Conservation (phyloP, 2,329 filamentous ascomycete genomes). For the Colletotrichum orbiculare region DNA sequence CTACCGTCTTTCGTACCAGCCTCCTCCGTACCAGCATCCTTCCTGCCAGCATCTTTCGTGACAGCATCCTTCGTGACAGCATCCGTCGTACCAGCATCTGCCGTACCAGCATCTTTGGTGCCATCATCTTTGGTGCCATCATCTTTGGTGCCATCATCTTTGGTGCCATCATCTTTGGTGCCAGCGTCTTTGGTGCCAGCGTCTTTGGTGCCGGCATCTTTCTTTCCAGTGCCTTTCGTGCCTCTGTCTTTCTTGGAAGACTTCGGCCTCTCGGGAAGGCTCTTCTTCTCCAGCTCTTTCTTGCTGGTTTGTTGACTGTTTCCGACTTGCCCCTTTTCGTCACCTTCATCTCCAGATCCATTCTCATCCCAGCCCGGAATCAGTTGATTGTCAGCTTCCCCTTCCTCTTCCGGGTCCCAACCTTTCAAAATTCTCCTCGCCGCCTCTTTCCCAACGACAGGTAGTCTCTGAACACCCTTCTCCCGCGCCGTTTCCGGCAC, state of each 20-base stretch:
- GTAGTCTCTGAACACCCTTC: conserved; percentile 49
- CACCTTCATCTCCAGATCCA: background rate
- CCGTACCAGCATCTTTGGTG: background rate
- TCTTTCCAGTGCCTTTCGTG: background rate
- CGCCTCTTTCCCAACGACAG: conserved; percentile 52
- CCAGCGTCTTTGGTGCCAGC: background rate
- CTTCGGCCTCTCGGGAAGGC: background rate
- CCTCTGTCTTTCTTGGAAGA: background rate
- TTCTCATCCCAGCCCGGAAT: conserved; percentile 49
- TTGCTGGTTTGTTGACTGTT: background rate
- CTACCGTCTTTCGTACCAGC: too few species aligned
- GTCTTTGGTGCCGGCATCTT: background rate
- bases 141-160: background rate
- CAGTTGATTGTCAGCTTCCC: conserved; percentile 56
- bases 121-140: too few species aligned
- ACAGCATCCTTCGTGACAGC: too few species aligned
- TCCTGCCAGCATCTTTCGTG: background rate
- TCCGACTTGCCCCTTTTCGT: background rate
- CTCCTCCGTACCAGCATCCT: too few species aligned
- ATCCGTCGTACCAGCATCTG: background rate
- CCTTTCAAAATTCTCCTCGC: conserved; percentile 50
- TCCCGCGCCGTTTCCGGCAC: conserved; percentile 49
- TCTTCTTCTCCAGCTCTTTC: background rate
- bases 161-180: background rate
- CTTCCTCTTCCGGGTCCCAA: conserved; percentile 50